Base-by-base conservation (phyloP, 2,329 filamentous ascomycete species). In the Hymenoscyphus albidus region DNA sequence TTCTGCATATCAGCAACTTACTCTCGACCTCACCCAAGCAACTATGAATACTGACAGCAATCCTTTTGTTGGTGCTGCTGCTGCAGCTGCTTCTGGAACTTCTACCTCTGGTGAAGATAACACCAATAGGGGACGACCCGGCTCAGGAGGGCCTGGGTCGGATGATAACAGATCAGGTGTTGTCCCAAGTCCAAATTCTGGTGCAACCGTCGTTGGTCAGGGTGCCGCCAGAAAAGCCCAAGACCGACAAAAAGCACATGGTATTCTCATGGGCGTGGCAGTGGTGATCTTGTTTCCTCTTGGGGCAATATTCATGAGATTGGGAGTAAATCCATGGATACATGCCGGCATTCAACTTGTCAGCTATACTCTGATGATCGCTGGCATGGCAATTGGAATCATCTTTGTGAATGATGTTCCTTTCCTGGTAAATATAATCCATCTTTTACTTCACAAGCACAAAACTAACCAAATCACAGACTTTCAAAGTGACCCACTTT, bases 271-370 rank as follows among this genome's bases (percentile, higher is more conserved):
- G 85, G 80, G 81, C 32, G 72, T 88, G 57, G 82, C 83, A 18
- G 86, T 88, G 68, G 80, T 84, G 3, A 70, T 84, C 13, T 76
- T 87, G 27, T 88, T 87, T 68, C 87, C 87, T 0, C 68, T 88
- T 2, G 87, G 86, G 5, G 80, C 86, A 9, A 76, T 85, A 3
- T 73, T 87, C 51, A 88, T 89, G 82, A 84, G 86, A 2, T 67
- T 88, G 3, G 67, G 87, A 6, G 81, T 83, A 56, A 83, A 79
- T 58, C 66, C 74, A 3, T 74, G 72, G 57, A 68, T 85, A n/a
- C 87, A 90, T 70, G 84, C 80, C 6, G 76, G 75, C 10, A 82
- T 83, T 76, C 87, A 90, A 74, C 69, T 79, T 1, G 63, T 87
- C 14, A 78, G 80, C 55, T 84, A 86, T 72, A 64, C 83, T 16